These are phyloP conservation scores for Thermomucor indicae-seudaticae DNA, from an alignment of 371 early-diverging fungal species.

Conservation along the genomic window DNA sequence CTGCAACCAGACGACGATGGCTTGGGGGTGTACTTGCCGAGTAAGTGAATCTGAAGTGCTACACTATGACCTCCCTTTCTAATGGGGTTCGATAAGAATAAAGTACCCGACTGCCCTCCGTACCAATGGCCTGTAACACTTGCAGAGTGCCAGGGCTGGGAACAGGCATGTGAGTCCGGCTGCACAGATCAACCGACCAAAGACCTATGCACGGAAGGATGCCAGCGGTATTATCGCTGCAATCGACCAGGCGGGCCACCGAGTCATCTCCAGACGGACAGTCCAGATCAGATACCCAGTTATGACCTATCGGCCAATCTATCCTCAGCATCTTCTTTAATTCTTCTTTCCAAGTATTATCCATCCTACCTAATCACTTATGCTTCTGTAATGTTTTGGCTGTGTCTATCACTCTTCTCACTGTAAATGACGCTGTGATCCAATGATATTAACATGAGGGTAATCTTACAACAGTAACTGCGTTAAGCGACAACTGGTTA, in stretches of 20 bases:
- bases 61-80: not conserved
- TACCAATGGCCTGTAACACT: constrained; percentile 31
- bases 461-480: no score
- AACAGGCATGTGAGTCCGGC: constrained; percentile 12
- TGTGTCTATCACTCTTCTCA: no score
- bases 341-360: not conserved
- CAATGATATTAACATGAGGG: no score
- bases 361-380: not conserved
- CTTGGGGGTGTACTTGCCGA: constrained; percentile 35
- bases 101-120: constrained; percentile 34
- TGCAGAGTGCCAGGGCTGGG: constrained; percentile 29
- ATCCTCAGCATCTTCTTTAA: not conserved
- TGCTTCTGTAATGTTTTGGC: not conserved
- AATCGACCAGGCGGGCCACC: constrained; percentile 21
- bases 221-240: constrained; percentile 19
- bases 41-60: constrained; percentile 12
- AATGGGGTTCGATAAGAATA: constrained; percentile 8
- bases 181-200: constrained; percentile 15
- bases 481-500: no score
- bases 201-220: constrained; percentile 16
- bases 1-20: constrained; percentile 28
- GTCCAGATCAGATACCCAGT: constrained; percentile 9
- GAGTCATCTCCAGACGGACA: constrained; percentile 15
- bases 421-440: no score
- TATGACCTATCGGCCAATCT: constrained; percentile 8